Conservation (phyloP, 495 filamentous ascomycete species). For the Trichoderma erinaceum region DNA sequence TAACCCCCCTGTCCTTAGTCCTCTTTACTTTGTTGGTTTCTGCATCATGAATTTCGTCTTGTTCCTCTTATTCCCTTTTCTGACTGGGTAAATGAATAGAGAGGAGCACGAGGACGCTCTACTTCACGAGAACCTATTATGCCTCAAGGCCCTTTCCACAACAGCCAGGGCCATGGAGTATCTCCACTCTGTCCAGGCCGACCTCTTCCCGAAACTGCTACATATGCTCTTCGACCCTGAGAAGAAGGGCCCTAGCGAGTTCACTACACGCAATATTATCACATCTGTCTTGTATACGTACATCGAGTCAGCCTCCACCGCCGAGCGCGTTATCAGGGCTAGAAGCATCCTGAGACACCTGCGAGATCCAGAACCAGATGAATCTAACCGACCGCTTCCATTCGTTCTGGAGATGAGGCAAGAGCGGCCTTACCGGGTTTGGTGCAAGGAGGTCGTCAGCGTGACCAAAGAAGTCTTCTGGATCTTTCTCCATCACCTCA, state of each 20-base stretch:
- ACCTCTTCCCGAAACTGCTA: slow-evolving; percentile 80
- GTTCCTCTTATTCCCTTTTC: not conserved
- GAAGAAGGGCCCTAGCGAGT: slow-evolving; percentile 94
- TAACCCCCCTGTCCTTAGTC: not conserved
- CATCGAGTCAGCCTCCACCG: slow-evolving; percentile 52
- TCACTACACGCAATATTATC: slow-evolving; percentile 83
- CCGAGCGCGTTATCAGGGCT: slow-evolving; percentile 55
- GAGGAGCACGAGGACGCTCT: slow-evolving; percentile 95
- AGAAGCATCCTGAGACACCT: slow-evolving; percentile 68
- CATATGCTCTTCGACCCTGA: slow-evolving; percentile 93
- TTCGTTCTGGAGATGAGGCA: slow-evolving; percentile 89
- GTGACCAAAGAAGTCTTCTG: slow-evolving; percentile 99
- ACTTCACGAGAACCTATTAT: slow-evolving; percentile 86
- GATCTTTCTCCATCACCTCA: slow-evolving; percentile 94
- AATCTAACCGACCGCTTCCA: slow-evolving; percentile 64
- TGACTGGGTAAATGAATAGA: slow-evolving; percentile 36
- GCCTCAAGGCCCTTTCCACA: slow-evolving; percentile 91
- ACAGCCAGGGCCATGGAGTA: slow-evolving; percentile 76
- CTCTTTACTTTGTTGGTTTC: not conserved
- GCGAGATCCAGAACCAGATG: slow-evolving; percentile 69
- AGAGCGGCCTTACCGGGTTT: slow-evolving; percentile 81
- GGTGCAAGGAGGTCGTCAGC: slow-evolving; percentile 84
- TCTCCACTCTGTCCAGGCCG: slow-evolving; percentile 69
- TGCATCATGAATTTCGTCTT: not conserved
- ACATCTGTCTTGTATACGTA: slow-evolving; percentile 81